Base-by-base conservation (phyloP, 1,284 basidiomycete species). In the Cyathus pygmaeus region DNA sequence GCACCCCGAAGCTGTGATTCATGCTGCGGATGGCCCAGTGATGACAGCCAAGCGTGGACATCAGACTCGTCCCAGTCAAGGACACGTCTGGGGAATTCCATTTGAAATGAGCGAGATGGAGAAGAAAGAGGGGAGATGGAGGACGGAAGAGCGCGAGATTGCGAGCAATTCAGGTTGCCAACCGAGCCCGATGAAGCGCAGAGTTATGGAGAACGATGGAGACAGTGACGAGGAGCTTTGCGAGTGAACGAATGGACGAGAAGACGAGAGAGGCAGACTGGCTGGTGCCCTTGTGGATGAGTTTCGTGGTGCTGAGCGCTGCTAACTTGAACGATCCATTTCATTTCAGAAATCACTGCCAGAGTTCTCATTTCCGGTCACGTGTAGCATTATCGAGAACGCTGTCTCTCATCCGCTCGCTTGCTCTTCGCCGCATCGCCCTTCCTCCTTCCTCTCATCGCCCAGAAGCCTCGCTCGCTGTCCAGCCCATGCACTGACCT, bases 51-150 rank as follows among this genome's bases (percentile, higher is more conserved):
- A 23, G 79, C 77, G 62, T 94, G 89, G 3, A 97, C 95, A 57
- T 91, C 89, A 46, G 83, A 77, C 80, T 95, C 94, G 74, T 93
- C 89, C 94, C 95, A 96, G 62, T 93, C 88, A 7, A 89, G 70
- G 62, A 94, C 87, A 69, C 72, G 83, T 54, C 79, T 79, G 66
- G 85, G 86, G 51, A 66, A 71, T 58, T 76, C 71, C 75, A 78
- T 79, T 51, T 56, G 44, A 57, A 55, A 46, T 53, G 53, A 56
- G 50, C n/a, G 26, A 19, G 26, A 51, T 39, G 42, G 26, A 50
- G 31, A 36, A 15, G 23, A 33, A 24, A 51, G 41, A 39, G 42
- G 55, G 24, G 27, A 53, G 46, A 39, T 30, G 23, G 50, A 47
- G 30, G 56, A 24, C 13, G 54, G 49, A 47, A 51, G 59, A 52